Evolutionary conservation across 2,329 filamentous ascomycete genomes (phyloP), one percentile per base, ranked within the genome.

Genomic region (Penicillium sp.): DNA sequence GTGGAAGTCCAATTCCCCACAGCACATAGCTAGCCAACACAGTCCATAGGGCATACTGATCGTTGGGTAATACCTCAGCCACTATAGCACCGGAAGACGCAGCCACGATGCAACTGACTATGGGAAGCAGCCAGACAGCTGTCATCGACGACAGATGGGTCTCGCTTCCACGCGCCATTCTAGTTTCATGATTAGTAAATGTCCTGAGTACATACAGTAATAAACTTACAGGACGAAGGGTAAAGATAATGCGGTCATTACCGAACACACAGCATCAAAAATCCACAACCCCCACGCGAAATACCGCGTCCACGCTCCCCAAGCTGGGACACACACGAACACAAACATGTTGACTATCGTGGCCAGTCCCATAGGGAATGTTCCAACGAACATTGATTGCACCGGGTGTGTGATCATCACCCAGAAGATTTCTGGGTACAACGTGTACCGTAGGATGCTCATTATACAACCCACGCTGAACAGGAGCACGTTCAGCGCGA

Each of bases 361-460:
- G 0, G 87, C 85, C 60, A 91, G 83, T 0, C 83, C 87, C 86
- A 91, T 90, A 0, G 88, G 88, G 35, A 89, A 83, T 0, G 86
- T 88, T 0, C 85, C 89, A 3, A 92, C 76, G 65, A 91, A 92
- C 56, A 92, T 79, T 1, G 85, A 87, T 69, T 92, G 87, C 1
- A 82, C 83, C 0, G 87, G 87, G 70, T 92, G 86, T 2, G 79
- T 76, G 38, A 91, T 82, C 88, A 92, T 89, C 16, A 83, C 84
- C 0, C 60, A 70, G 83, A 87, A 91, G 33, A 90, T 86, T 60
- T 84, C 81, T 0, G 88, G 89, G 68, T 89, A 91, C 1, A 90
- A 68, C 0, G 78, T 77, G 67, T 91, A 92, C 4, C 89, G 82
- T 2, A 88, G 71, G 1, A 85, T 58, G 1, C 84, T 87, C 49